These are phyloP conservation scores for Alternaria arborescens DNA, from an alignment of 2,329 filamentous ascomycete species.

Conservation along the genomic window DNA sequence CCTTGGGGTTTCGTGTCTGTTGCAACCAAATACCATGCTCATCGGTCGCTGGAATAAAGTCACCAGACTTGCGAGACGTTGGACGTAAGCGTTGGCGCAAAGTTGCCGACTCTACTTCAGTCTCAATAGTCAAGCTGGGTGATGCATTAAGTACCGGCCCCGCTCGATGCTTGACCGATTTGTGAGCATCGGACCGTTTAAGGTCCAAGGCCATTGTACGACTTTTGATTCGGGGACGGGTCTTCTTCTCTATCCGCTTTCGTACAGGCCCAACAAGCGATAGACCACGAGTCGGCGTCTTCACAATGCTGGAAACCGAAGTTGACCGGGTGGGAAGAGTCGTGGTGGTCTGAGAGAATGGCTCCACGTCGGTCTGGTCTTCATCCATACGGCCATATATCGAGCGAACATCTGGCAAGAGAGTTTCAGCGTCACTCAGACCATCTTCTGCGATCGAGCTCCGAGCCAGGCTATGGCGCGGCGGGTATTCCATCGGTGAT, in stretches of 20 bases:
- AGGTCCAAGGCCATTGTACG: slow-evolving; percentile 21
- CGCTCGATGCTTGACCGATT: slow-evolving; percentile 33
- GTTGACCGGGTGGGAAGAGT: slow-evolving; percentile 22
- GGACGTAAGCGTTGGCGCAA: slow-evolving; percentile 8
- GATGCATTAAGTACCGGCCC: background rate
- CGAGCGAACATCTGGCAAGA: slow-evolving; percentile 34
- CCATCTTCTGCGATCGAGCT: slow-evolving; percentile 35
- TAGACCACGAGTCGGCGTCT: slow-evolving; percentile 41
- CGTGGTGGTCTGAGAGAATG: slow-evolving; percentile 19
- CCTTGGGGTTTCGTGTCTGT: background rate
- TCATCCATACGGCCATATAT: slow-evolving; percentile 24
- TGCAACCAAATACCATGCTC: slow-evolving; percentile 24
- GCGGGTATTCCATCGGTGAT: background rate
- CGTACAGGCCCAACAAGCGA: slow-evolving; percentile 40
- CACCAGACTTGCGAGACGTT: background rate
- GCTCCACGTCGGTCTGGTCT: slow-evolving; percentile 31
- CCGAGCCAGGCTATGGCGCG: background rate
- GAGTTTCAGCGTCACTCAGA: slow-evolving; percentile 42
- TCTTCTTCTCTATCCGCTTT: slow-evolving; percentile 28
- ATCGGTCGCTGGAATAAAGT: background rate
- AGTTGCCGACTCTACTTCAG: background rate
- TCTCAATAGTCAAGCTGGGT: background rate
- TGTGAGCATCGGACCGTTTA: slow-evolving; percentile 36
- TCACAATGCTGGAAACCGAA: slow-evolving; percentile 39
- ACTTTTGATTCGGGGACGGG: slow-evolving; percentile 20